Conservation (phyloP, 2,329 filamentous ascomycete genomes). For the Fusarium caatingaense region DNA sequence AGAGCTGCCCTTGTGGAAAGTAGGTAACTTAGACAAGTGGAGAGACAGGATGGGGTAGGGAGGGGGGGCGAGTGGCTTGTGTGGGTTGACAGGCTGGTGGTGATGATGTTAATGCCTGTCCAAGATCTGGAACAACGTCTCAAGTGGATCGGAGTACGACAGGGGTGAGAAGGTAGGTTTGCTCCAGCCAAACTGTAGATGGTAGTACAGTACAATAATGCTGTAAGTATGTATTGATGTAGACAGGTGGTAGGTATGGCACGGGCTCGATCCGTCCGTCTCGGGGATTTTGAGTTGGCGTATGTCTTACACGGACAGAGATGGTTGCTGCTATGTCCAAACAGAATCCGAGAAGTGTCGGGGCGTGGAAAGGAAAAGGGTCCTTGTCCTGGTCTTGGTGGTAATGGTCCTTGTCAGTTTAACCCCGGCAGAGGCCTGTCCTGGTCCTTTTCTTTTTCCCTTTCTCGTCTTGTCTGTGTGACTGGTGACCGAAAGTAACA, state of each 20-base stretch:
- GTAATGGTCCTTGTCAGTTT: slow-evolving; percentile 24
- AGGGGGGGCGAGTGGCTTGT: slow-evolving; percentile 33
- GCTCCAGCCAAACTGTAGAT: slow-evolving; percentile 22
- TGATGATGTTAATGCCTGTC: slow-evolving; percentile 41
- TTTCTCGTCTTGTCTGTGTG: slow-evolving; percentile 33
- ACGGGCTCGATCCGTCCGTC: slow-evolving; percentile 26
- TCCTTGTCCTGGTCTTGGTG: slow-evolving; percentile 20
- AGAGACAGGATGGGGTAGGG: slow-evolving; percentile 37
- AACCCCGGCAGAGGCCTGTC: slow-evolving; percentile 14
- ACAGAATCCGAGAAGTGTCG: slow-evolving; percentile 24
- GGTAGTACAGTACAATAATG: neutral
- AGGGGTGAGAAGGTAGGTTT: slow-evolving; percentile 28
- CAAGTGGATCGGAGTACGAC: slow-evolving; percentile 41
- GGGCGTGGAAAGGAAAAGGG: slow-evolving; percentile 20
- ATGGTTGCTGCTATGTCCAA: slow-evolving; percentile 20
- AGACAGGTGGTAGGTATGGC: slow-evolving; percentile 16
- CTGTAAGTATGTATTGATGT: neutral
- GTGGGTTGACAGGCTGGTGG: slow-evolving; percentile 34
- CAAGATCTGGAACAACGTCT: slow-evolving; percentile 45
- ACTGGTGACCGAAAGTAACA: slow-evolving; percentile 33
- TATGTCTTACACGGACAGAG: slow-evolving; percentile 42
- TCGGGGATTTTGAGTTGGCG: slow-evolving; percentile 45
- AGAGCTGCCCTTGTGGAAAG: slow-evolving; percentile 41
- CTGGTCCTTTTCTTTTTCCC: slow-evolving; percentile 35
- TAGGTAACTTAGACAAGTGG: slow-evolving; percentile 41